Evolutionary conservation across 768 basidiomycete species (phyloP).

Genomic region (Boletus patriciae): DNA sequence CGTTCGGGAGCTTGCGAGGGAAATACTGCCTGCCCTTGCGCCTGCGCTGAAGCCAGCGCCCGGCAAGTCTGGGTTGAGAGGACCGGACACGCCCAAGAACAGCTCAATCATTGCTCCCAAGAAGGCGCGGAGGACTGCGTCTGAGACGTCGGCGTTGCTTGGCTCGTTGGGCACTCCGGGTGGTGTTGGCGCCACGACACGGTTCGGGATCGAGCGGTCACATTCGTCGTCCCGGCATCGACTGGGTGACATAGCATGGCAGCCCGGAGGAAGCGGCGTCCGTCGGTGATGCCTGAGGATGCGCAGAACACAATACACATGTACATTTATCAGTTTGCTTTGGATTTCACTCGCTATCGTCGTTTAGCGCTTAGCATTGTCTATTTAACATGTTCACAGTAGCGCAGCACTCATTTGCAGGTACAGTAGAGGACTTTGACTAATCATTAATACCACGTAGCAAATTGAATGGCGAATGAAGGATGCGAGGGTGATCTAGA

Average conservation of each 20-base stretch:
- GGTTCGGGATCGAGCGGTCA: slow-evolving; percentile 36
- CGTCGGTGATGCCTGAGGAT: slow-evolving; percentile 30
- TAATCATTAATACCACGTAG: slow-evolving; percentile 28
- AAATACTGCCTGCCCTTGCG: slow-evolving; percentile 75
- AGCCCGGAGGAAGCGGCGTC: slow-evolving; percentile 21
- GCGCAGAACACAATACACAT: background rate
- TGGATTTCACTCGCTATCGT: slow-evolving; percentile 19
- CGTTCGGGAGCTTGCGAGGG: slow-evolving; percentile 83
- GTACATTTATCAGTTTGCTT: slow-evolving; percentile 12
- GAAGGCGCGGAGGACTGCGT: slow-evolving; percentile 65
- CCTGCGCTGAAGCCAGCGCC: slow-evolving; percentile 63
- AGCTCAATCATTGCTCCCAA: slow-evolving; percentile 56
- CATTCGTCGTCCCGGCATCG: slow-evolving; percentile 48
- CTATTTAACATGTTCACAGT: slow-evolving; percentile 21
- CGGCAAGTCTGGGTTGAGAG: slow-evolving; percentile 31
- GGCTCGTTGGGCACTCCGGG: slow-evolving; percentile 22
- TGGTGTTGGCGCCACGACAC: slow-evolving; percentile 19
- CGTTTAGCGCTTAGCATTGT: slow-evolving; percentile 4
- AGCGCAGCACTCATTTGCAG: slow-evolving; percentile 31
- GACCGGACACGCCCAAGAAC: slow-evolving; percentile 39
- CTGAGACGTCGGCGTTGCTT: slow-evolving; percentile 54
- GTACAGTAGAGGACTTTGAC: slow-evolving; percentile 21
- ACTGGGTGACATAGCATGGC: slow-evolving; percentile 67
- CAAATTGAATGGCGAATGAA: background rate
- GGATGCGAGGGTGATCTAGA: background rate